Percentiles rank a stretch among this genome's conserved stretches.
Conservation (phyloP, 2,329 filamentous ascomycete genomes). For the Alternaria infectoria region DNA sequence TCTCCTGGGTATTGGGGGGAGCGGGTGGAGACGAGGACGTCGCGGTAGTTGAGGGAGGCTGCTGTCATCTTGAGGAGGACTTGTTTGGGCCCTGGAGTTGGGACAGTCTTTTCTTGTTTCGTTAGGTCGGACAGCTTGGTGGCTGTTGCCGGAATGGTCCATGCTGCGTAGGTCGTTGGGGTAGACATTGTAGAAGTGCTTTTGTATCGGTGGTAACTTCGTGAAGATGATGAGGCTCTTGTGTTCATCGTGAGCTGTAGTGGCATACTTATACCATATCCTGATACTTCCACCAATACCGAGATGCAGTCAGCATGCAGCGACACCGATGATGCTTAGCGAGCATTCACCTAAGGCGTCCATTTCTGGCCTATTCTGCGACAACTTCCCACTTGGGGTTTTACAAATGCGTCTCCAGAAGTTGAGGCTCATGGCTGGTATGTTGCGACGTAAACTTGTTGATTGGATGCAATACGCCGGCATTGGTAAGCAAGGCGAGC, state of each 20-base stretch:
- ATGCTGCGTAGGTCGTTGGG: conserved; percentile 6
- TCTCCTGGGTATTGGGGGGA: conserved; percentile 20
- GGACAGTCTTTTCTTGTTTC: background rate
- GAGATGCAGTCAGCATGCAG: background rate
- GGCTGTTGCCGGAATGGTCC: conserved; percentile 6
- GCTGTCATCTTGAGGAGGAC: conserved; percentile 30
- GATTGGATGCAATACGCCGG: background rate
- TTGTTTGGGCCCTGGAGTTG: conserved; percentile 9
- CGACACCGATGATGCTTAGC: background rate
- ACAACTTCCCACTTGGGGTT: background rate
- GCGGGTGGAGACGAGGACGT: conserved; percentile 20
- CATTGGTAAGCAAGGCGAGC: background rate
- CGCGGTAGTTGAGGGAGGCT: conserved; percentile 33
- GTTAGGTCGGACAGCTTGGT: background rate
- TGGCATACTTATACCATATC: background rate
- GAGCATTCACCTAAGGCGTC: background rate
- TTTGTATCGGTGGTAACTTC: background rate
- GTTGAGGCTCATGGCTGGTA: background rate
- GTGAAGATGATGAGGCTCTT: background rate
- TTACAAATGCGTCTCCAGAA: background rate
- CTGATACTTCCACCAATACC: background rate
- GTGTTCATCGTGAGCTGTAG: background rate
- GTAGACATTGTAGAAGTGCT: background rate
- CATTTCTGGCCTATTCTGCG: background rate
- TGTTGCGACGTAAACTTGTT: background rate